phyloP scores from a whole-genome alignment of 2,329 filamentous ascomycete genomes.

The Phialemoniopsis sp. region DNA sequence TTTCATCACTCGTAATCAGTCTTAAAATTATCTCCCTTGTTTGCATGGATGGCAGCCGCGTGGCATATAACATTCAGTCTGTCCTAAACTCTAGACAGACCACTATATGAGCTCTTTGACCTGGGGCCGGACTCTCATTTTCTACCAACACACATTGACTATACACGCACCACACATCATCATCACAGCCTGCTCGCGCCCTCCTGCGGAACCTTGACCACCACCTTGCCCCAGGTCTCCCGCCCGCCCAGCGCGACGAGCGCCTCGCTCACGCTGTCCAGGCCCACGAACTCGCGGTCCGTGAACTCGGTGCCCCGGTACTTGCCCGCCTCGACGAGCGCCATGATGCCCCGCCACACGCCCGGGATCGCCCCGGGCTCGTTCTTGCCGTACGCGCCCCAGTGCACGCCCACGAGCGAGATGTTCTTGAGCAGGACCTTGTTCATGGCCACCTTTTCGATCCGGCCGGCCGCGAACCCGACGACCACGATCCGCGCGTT shows the following conservation, averaged over 20 bases:
- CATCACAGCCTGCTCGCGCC: slow-evolving; percentile 52
- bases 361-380: slow-evolving; percentile 65
- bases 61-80: too few species aligned
- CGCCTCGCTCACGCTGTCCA: slow-evolving; percentile 75
- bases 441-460: slow-evolving; percentile 92
- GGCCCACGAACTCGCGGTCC: slow-evolving; percentile 75
- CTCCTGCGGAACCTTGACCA: slow-evolving; percentile 76
- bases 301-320: slow-evolving; percentile 79
- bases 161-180: too few species aligned
- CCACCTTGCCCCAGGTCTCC: slow-evolving; percentile 94
- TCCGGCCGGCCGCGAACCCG: slow-evolving; percentile 80
- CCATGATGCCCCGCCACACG: slow-evolving; percentile 82
- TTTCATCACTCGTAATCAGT: too few species aligned
- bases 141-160: too few species aligned
- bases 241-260: slow-evolving; percentile 73
- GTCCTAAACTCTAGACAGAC: too few species aligned
- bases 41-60: too few species aligned
- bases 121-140: too few species aligned
- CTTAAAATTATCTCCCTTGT: too few species aligned
- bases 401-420: slow-evolving; percentile 82
- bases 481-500: slow-evolving; percentile 85
- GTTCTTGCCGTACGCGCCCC: slow-evolving; percentile 76
- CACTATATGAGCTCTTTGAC: too few species aligned
- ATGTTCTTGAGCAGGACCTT: slow-evolving; percentile 93
- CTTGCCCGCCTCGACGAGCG: slow-evolving; percentile 72